A percentile compares a stretch with the other conserved stretches of the same genome.
Evolutionary conservation across 108 stramenopile species (phyloP).

Genomic region (Conticribra weissflogii): DNA sequence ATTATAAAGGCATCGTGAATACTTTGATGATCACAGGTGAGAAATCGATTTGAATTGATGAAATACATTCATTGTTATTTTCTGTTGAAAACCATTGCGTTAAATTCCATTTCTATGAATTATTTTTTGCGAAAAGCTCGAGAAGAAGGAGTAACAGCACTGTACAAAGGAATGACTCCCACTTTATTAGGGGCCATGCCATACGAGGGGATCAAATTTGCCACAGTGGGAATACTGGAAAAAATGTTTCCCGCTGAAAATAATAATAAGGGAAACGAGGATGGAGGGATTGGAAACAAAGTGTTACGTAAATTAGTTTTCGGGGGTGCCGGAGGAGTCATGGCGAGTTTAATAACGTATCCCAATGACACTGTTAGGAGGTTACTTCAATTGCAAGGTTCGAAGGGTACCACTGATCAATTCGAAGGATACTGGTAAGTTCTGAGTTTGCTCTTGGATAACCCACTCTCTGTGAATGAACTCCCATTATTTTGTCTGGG

Average conservation of each 20-base stretch:
- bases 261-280: constrained; percentile 9
- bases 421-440: constrained; percentile 80
- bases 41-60: too few relatives aligned
- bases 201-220: constrained; percentile 93
- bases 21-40: constrained; percentile 73
- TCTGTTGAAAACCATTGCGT: too few relatives aligned
- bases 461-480: background rate
- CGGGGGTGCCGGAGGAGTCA: constrained; percentile 84
- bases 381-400: constrained; percentile 87
- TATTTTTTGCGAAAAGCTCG: too few relatives aligned
- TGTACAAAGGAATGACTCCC: constrained; percentile 83
- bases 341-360: constrained; percentile 82
- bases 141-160: constrained; percentile 79
- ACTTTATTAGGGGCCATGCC: constrained; percentile 88
- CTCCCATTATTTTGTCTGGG: background rate
- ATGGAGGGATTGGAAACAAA: constrained; percentile 13
- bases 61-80: too few relatives aligned
- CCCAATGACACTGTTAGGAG: constrained; percentile 93
- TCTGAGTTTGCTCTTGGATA: background rate
- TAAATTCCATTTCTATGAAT: too few relatives aligned
- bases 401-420: constrained; percentile 64
- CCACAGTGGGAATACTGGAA: constrained; percentile 86
- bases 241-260: constrained; percentile 56
- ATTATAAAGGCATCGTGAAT: constrained; percentile 76
- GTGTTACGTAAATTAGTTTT: constrained; percentile 72